Conservation (phyloP, 192 early-diverging fungal species). For the Coemansia sp. region DNA sequence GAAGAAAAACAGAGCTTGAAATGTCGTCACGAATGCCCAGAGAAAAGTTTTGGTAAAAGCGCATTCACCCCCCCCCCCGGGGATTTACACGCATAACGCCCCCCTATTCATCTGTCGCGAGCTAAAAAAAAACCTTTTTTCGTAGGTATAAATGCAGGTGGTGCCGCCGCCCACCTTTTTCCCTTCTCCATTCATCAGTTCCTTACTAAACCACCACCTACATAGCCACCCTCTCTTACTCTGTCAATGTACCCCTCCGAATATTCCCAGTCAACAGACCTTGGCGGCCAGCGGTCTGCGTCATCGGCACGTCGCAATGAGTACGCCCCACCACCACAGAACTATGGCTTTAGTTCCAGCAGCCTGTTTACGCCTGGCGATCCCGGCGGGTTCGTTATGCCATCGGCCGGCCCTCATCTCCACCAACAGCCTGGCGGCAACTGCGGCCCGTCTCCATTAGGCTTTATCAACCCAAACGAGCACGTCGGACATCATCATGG, state of each 20-base stretch:
- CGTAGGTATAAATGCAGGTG: background rate
- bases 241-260: background rate
- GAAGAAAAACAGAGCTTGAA: background rate
- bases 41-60: background rate
- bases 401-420: background rate
- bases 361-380: slow-evolving; percentile 37
- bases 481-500: slow-evolving; percentile 6
- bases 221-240: background rate
- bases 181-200: background rate
- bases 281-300: slow-evolving; percentile 1
- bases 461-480: slow-evolving; percentile 27
- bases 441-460: slow-evolving; percentile 16
- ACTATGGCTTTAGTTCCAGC: background rate
- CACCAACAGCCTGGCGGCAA: background rate
- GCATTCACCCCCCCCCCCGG: background rate
- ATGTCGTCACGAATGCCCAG: slow-evolving; percentile 1
- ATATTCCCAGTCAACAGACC: slow-evolving; percentile 3
- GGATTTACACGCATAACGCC: background rate
- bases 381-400: slow-evolving; percentile 40
- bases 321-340: background rate
- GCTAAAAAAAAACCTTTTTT: background rate
- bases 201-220: background rate
- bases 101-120: background rate
- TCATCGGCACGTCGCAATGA: background rate
- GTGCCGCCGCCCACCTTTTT: background rate